Conservation (phyloP, 768 basidiomycete genomes). For the Lyophyllum semitale region DNA sequence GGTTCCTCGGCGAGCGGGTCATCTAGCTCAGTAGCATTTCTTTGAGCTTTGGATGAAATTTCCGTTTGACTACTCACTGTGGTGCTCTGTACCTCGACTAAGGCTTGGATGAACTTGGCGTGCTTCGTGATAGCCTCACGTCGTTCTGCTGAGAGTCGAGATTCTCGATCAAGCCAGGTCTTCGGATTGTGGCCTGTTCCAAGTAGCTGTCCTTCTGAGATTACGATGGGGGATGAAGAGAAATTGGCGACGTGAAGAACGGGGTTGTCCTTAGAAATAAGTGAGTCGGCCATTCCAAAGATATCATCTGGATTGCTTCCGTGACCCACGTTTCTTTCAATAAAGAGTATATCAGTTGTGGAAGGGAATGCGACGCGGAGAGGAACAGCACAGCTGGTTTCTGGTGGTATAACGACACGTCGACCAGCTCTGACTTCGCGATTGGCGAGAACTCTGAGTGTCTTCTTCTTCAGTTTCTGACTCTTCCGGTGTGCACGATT, state of each 20-base stretch:
- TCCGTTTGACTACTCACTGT: too few relatives aligned
- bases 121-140: not conserved
- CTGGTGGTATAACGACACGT: slow-evolving; percentile 12
- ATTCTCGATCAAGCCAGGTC: slow-evolving; percentile 15
- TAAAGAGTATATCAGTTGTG: slow-evolving; percentile 2
- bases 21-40: slow-evolving; percentile 12
- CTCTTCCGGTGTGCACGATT: not conserved
- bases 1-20: too few relatives aligned
- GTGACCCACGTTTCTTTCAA: slow-evolving; percentile 9
- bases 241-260: not conserved
- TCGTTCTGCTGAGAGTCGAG: not conserved
- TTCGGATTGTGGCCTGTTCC: slow-evolving; percentile 10
- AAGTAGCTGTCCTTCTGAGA: slow-evolving; percentile 13
- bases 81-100: not conserved
- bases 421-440: slow-evolving; percentile 2
- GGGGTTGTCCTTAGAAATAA: slow-evolving; percentile 8
- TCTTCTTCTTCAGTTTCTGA: not conserved
- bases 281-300: too few relatives aligned
- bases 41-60: slow-evolving; percentile 8
- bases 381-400: slow-evolving; percentile 5
- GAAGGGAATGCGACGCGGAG: slow-evolving; percentile 4
- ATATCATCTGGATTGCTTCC: slow-evolving; percentile 8
- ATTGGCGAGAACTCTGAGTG: too few relatives aligned
- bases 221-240: too few relatives aligned
- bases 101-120: not conserved